phyloP scores from a whole-genome alignment of 208 protist species.

The Angomonas deanei region DNA sequence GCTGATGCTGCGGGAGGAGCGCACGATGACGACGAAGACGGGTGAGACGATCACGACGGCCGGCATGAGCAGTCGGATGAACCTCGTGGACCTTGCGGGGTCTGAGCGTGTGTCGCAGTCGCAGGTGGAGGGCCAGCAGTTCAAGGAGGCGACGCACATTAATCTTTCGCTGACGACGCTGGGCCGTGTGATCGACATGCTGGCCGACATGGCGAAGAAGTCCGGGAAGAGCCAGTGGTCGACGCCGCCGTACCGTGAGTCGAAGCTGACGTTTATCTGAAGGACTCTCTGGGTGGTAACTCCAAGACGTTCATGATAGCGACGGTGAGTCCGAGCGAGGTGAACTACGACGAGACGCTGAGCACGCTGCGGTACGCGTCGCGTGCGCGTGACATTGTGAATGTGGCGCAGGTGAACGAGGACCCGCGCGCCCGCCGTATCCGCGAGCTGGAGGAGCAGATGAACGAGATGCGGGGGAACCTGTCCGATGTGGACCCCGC shows the following conservation, averaged over 20 bases:
- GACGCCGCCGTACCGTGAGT: constrained; percentile 67
- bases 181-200: constrained; percentile 71
- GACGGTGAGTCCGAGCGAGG: constrained; percentile 73
- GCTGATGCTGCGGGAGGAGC: constrained; percentile 40
- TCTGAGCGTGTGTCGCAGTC: constrained; percentile 66
- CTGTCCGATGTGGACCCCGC: constrained; percentile 25
- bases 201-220: constrained; percentile 34
- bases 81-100: constrained; percentile 92
- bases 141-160: constrained; percentile 79
- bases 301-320: constrained; percentile 93
- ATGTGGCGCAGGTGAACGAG: constrained; percentile 51
- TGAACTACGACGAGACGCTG: constrained; percentile 83
- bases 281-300: constrained; percentile 76
- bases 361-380: constrained; percentile 84
- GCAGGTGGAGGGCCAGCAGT: constrained; percentile 50
- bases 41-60: constrained; percentile 74
- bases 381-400: constrained; percentile 54
- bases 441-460: constrained; percentile 55
- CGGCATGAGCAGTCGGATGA: constrained; percentile 47
- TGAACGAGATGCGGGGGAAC: constrained; percentile 29
- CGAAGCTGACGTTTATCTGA: constrained; percentile 81
- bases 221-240: constrained; percentile 2
- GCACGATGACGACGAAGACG: constrained; percentile 22
- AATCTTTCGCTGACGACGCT: constrained; percentile 86
- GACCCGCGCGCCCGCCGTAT: constrained; percentile 53